Evolutionary conservation across 73 alveolate species (phyloP).

Genomic region (Paraurostyla sp.): DNA sequence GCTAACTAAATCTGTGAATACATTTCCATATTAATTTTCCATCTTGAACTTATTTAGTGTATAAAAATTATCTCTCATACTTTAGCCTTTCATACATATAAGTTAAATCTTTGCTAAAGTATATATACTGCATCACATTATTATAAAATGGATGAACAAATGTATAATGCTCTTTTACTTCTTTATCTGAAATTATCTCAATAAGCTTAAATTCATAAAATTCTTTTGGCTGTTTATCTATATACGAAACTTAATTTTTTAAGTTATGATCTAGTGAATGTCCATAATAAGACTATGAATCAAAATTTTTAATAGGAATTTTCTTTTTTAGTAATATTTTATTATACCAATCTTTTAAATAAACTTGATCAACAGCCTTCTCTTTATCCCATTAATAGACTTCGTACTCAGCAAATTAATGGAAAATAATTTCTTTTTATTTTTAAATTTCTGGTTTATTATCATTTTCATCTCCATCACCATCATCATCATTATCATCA

Average conservation of each 20-base stretch:
- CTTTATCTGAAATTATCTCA: not conserved
- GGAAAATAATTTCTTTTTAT: no score
- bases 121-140: not conserved
- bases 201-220: not conserved
- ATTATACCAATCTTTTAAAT: not conserved
- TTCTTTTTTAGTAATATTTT: not conserved
- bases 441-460: no score
- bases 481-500: no score
- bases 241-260: not conserved
- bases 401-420: no score
- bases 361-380: no score
- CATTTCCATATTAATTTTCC: slow-evolving; percentile 24
- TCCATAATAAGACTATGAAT: no score
- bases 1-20: slow-evolving; percentile 33
- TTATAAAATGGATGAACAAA: slow-evolving; percentile 4
- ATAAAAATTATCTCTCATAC: not conserved
- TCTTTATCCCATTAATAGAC: no score
- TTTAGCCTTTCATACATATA: slow-evolving; percentile 16
- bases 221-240: not conserved
- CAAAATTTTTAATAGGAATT: not conserved
- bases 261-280: no score
- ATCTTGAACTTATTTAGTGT: not conserved
- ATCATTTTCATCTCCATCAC: no score
- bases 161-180: not conserved
- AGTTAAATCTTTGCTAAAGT: not conserved